Conservation (phyloP, 1,284 basidiomycete species). For the Malassezia caprae region DNA sequence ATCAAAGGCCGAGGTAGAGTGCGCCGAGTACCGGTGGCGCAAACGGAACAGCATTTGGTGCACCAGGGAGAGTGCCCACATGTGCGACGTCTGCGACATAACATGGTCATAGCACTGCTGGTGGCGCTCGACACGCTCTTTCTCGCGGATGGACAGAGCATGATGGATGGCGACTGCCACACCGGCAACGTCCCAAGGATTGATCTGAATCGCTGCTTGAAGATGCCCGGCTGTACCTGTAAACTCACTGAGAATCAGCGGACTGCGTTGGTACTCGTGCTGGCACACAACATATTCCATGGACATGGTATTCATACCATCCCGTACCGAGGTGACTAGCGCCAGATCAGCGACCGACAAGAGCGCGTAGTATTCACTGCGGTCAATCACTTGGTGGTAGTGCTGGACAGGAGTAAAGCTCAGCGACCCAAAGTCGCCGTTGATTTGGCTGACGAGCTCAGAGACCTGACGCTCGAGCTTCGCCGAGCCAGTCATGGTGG, state of each 20-base stretch:
- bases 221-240: slow-evolving; percentile 89
- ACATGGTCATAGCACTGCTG: slow-evolving; percentile 62
- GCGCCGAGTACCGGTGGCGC: slow-evolving; percentile 67
- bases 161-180: slow-evolving; percentile 89
- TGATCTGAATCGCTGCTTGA: slow-evolving; percentile 62
- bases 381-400: slow-evolving; percentile 90
- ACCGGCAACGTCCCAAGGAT: slow-evolving; percentile 71
- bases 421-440: slow-evolving; percentile 84
- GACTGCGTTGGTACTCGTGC: slow-evolving; percentile 62
- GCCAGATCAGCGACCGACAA: slow-evolving; percentile 86
- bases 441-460: slow-evolving; percentile 91
- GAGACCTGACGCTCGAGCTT: slow-evolving; percentile 87
- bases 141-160: slow-evolving; percentile 68
- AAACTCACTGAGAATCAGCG: slow-evolving; percentile 86
- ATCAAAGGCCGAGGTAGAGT: slow-evolving; percentile 76
- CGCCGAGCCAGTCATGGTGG: slow-evolving; percentile 83
- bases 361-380: slow-evolving; percentile 94
- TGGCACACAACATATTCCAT: slow-evolving; percentile 97
- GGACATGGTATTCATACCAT: slow-evolving; percentile 94
- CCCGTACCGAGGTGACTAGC: slow-evolving; percentile 86
- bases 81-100: slow-evolving; percentile 83
- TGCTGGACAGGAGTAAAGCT: slow-evolving; percentile 99
- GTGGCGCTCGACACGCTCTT: slow-evolving; percentile 71
- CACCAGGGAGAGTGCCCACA: slow-evolving; percentile 85
- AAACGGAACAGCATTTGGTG: slow-evolving; percentile 79